Percentiles rank a stretch among this genome's conserved stretches.
Conservation (phyloP, 139 green algal species). For the Chlorella sorokiniana region DNA sequence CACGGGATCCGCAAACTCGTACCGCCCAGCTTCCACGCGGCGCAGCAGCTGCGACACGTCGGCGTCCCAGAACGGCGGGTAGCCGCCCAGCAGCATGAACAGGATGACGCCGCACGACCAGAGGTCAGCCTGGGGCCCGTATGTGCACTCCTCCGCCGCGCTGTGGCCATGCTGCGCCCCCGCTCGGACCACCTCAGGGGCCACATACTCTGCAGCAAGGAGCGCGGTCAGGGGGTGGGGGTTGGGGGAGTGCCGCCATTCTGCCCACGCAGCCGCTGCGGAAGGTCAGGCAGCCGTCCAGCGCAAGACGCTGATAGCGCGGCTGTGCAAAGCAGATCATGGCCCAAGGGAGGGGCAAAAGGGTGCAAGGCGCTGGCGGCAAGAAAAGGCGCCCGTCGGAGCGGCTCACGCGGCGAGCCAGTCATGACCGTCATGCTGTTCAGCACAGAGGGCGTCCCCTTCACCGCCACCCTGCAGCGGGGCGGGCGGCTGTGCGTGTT, state of each 20-base stretch:
- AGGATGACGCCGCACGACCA: slow-evolving; percentile 1
- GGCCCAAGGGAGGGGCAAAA: too few species aligned
- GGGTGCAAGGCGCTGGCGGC: too few species aligned
- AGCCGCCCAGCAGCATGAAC: slow-evolving; percentile 1
- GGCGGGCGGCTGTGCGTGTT: too few species aligned
- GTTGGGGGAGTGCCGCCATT: too few species aligned
- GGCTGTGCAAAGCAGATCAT: too few species aligned
- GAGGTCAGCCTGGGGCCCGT: not conserved
- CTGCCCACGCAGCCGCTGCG: too few species aligned
- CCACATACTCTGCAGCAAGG: not conserved
- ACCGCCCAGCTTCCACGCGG: not conserved
- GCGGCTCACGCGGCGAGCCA: not conserved
- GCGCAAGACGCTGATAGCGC: too few species aligned
- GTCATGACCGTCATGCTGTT: not conserved
- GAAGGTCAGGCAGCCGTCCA: too few species aligned
- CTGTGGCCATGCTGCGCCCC: not conserved
- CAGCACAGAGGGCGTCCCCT: not conserved
- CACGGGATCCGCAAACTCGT: not conserved
- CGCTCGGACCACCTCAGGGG: not conserved
- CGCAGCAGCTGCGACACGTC: not conserved
- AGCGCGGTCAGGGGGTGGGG: too few species aligned
- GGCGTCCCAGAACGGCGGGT: not conserved
- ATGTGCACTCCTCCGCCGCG: too few species aligned
- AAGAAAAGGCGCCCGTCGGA: not conserved
- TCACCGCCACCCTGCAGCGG: not conserved